Conservation (phyloP, 495 filamentous ascomycete species). For the Penicillium flavigenum region DNA sequence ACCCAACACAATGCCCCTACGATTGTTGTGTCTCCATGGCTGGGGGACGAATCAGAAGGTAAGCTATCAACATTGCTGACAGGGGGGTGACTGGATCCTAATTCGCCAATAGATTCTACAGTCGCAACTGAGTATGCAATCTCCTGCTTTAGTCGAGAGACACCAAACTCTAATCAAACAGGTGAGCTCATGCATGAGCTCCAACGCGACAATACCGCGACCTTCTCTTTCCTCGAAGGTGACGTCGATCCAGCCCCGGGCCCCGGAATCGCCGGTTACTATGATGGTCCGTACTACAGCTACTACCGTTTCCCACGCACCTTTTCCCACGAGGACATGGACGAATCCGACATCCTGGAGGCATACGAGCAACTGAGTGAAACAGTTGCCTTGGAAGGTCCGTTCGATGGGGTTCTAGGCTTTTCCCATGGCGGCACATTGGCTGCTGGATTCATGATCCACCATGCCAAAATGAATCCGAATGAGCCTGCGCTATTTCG, state of each 20-base stretch:
- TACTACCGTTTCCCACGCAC: constrained; percentile 37
- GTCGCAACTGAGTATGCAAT: constrained; percentile 28
- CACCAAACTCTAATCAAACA: constrained; percentile 14
- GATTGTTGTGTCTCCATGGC: constrained; percentile 34
- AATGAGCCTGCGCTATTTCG: constrained; percentile 25
- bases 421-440: constrained; percentile 42
- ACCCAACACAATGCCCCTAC: constrained; percentile 24
- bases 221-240: constrained; percentile 37
- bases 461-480: constrained; percentile 31
- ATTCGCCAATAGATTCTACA: constrained; percentile 26
- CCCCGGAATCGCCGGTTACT: constrained; percentile 35
- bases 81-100: not conserved
- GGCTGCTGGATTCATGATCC: constrained; percentile 34
- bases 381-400: constrained; percentile 35
- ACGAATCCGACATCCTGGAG: constrained; percentile 27
- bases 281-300: constrained; percentile 38
- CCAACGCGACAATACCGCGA: constrained; percentile 33
- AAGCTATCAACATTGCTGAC: not conserved
- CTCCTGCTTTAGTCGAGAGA: not conserved
- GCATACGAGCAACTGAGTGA: constrained; percentile 35
- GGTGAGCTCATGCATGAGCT: constrained; percentile 31
- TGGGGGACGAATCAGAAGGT: constrained; percentile 37
- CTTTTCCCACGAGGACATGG: constrained; percentile 21
- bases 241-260: constrained; percentile 34
- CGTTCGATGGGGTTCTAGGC: constrained; percentile 41